A percentile compares a stretch with the other conserved stretches of the same genome.
These are phyloP conservation scores for Melastoma malabathricum DNA, from an alignment of 345 rosid species.

Conservation along the genomic window DNA sequence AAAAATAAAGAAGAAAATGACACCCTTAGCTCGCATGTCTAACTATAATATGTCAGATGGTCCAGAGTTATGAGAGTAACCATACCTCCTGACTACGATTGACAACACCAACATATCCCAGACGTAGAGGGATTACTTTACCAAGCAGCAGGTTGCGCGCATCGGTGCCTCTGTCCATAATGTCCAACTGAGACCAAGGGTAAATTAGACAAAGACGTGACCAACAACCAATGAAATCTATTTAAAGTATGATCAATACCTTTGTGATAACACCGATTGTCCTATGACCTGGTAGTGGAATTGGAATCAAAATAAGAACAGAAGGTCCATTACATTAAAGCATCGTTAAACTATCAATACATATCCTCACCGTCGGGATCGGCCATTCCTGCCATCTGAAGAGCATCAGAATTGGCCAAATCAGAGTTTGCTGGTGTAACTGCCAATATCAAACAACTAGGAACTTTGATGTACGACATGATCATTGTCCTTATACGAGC, in stretches of 20 bases:
- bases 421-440: constrained; percentile 91
- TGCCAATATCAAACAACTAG: constrained; percentile 75
- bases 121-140: constrained; percentile 77
- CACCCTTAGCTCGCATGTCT: background rate
- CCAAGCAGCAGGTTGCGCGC: constrained; percentile 85
- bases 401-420: constrained; percentile 91
- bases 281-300: constrained; percentile 61
- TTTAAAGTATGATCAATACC: constrained; percentile 24
- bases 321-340: too few relatives aligned
- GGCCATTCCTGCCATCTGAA: constrained; percentile 84
- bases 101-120: constrained; percentile 89
- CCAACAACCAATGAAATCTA: background rate
- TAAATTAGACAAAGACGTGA: constrained; percentile 1
- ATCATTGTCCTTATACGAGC: constrained; percentile 94
- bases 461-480: constrained; percentile 82
- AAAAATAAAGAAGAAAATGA: background rate
- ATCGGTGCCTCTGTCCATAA: constrained; percentile 99
- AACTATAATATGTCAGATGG: too few relatives aligned
- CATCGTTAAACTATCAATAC: too few relatives aligned
- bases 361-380: constrained; percentile 70
- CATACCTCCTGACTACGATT: constrained; percentile 94
- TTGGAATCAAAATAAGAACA: constrained; percentile 3
- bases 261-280: constrained; percentile 89
- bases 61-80: background rate
- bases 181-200: constrained; percentile 56